These are phyloP conservation scores for Aureobasidium namibiae DNA, from an alignment of 2,329 filamentous ascomycete species.

Conservation along the genomic window DNA sequence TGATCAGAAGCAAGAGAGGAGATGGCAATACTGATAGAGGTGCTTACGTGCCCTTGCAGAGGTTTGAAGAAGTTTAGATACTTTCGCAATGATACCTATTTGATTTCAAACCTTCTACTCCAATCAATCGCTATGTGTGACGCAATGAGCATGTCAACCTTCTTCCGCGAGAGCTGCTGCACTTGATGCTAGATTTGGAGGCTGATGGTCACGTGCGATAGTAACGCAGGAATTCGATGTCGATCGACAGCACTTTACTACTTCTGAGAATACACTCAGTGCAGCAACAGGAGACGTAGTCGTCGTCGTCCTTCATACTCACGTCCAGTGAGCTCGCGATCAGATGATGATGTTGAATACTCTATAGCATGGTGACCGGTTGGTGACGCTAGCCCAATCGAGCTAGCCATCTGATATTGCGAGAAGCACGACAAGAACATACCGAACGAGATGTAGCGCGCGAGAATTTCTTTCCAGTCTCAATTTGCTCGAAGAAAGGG, in stretches of 20 bases:
- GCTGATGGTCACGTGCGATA: too few relatives aligned
- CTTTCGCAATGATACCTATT: not conserved
- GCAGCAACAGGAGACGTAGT: too few relatives aligned
- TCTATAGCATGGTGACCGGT: not conserved
- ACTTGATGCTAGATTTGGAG: too few relatives aligned
- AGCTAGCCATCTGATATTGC: not conserved
- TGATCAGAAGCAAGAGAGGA: slow-evolving; percentile 26
- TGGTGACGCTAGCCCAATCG: not conserved
- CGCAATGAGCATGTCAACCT: too few relatives aligned
- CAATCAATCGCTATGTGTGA: too few relatives aligned
- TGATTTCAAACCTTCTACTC: too few relatives aligned
- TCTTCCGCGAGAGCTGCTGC: too few relatives aligned
- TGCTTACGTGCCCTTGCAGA: slow-evolving; percentile 39
- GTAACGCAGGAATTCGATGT: too few relatives aligned
- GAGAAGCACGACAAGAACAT: not conserved
- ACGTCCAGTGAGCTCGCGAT: too few relatives aligned
- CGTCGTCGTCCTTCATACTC: not conserved
- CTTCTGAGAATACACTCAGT: too few relatives aligned
- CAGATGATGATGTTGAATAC: not conserved
- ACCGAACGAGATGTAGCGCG: not conserved
- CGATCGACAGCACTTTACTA: too few relatives aligned
- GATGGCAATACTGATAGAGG: slow-evolving; percentile 29
- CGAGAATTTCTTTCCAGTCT: not conserved
- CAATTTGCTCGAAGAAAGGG: too few relatives aligned
- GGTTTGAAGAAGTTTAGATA: slow-evolving; percentile 26